Conservation (phyloP, 2,329 filamentous ascomycete genomes). For the Periconia digitata region DNA sequence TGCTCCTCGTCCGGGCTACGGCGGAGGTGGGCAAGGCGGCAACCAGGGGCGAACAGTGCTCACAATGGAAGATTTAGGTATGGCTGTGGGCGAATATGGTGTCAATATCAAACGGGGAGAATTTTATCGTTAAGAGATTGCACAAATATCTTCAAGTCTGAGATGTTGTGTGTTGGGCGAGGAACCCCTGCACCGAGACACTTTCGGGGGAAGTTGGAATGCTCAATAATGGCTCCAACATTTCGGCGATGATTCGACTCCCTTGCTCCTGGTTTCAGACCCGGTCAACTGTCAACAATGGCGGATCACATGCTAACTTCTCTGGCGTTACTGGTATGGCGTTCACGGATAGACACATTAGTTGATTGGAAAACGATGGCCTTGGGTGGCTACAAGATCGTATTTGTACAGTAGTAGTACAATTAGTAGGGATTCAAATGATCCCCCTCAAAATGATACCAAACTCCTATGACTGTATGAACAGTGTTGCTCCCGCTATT, state of each 20-base stretch:
- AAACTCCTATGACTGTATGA: constrained; percentile 35
- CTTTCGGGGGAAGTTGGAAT: background rate
- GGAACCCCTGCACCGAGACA: background rate
- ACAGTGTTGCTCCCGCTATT: constrained; percentile 44
- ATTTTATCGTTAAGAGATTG: constrained; percentile 75
- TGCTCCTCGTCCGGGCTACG: constrained; percentile 55
- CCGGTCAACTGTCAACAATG: background rate
- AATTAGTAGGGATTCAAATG: constrained; percentile 24
- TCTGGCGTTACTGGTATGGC: constrained; percentile 12
- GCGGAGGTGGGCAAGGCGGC: constrained; percentile 85
- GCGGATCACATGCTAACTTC: background rate
- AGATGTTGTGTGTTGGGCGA: background rate
- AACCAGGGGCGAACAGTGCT: constrained; percentile 90
- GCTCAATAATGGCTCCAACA: background rate
- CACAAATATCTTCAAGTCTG: background rate
- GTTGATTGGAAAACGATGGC: constrained; percentile 12
- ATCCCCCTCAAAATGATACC: constrained; percentile 41
- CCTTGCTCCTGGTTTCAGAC: background rate
- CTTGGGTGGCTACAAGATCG: constrained; percentile 15
- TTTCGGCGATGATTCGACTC: background rate
- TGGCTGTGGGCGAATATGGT: constrained; percentile 97
- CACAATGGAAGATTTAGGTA: constrained; percentile 97
- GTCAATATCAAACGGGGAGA: constrained; percentile 97
- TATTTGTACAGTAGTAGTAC: constrained; percentile 40
- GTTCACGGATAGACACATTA: constrained; percentile 7